phyloP scores from a whole-genome alignment of 169 alveolate genomes.

The Plasmodium gaboni region DNA sequence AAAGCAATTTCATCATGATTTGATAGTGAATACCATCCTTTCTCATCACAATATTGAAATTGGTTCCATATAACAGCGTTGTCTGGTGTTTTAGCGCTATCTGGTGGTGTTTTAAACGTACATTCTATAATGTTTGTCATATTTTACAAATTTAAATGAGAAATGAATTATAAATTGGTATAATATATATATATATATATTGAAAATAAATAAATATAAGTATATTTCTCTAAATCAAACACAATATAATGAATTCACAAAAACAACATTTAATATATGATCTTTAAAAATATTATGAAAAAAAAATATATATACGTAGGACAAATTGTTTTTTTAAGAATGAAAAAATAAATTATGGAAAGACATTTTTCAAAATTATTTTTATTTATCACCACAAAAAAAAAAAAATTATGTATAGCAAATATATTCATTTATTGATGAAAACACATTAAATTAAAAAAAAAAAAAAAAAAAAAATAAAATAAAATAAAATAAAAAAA shows the following conservation, averaged over 20 bases:
- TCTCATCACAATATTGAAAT: slow-evolving; percentile 69
- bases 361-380: background rate
- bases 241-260: background rate
- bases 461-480: background rate
- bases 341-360: background rate
- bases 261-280: background rate
- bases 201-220: background rate
- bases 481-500: background rate
- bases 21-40: slow-evolving; percentile 84
- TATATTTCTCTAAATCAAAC: background rate
- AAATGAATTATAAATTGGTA: slow-evolving; percentile 11
- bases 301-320: background rate
- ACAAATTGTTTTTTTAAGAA: background rate
- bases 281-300: background rate
- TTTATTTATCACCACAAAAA: background rate
- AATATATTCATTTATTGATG: background rate
- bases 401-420: background rate
- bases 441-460: background rate
- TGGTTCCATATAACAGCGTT: slow-evolving; percentile 73
- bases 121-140: slow-evolving; percentile 76
- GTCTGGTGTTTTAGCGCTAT: slow-evolving; percentile 50
- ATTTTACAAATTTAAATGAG: background rate
- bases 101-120: slow-evolving; percentile 71
- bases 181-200: slow-evolving; percentile 4
- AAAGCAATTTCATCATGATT: slow-evolving; percentile 78